Conservation (phyloP, 1,284 basidiomycete species). For the Cutaneotrichosporon sp. region DNA sequence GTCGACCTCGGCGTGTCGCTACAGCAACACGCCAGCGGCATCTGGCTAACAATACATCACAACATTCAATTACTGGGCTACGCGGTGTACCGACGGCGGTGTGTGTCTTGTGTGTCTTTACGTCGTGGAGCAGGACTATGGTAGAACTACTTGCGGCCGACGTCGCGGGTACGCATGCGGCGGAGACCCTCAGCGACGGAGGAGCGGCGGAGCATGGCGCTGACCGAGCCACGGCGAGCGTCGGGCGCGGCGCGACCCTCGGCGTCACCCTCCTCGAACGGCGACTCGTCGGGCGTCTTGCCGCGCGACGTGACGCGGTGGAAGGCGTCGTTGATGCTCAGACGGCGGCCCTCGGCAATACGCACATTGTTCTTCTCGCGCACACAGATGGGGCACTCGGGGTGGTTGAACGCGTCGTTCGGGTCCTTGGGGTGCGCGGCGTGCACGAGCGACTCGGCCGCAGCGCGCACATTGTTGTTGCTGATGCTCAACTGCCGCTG, state of each 20-base stretch:
- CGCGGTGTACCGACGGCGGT: too few relatives aligned
- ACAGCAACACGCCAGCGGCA: too few relatives aligned
- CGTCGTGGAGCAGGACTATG: too few relatives aligned
- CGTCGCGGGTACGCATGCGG: slow-evolving; percentile 14
- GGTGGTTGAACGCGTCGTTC: slow-evolving; percentile 41
- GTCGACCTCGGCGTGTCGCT: too few relatives aligned
- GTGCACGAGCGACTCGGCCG: slow-evolving; percentile 17
- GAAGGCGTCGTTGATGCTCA: slow-evolving; percentile 7
- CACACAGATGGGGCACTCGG: slow-evolving; percentile 19
- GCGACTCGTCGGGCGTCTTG: background rate
- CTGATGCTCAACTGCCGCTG: slow-evolving; percentile 9
- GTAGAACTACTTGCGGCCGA: slow-evolving; percentile 1
- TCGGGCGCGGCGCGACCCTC: background rate
- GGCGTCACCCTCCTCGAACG: background rate
- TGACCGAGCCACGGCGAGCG: slow-evolving; percentile 12
- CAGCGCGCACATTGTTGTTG: slow-evolving; percentile 5
- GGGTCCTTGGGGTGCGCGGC: slow-evolving; percentile 22
- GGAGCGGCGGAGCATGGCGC: slow-evolving; percentile 14
- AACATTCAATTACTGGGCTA: too few relatives aligned
- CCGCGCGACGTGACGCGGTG: slow-evolving; percentile 9
- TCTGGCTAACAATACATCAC: too few relatives aligned
- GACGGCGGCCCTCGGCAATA: slow-evolving; percentile 10
- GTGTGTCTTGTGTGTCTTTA: too few relatives aligned
- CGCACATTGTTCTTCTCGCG: slow-evolving; percentile 14
- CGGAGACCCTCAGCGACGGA: slow-evolving; percentile 9